Conservation (phyloP, 352 stramenopile genomes). For the Pythium sukuiense region DNA sequence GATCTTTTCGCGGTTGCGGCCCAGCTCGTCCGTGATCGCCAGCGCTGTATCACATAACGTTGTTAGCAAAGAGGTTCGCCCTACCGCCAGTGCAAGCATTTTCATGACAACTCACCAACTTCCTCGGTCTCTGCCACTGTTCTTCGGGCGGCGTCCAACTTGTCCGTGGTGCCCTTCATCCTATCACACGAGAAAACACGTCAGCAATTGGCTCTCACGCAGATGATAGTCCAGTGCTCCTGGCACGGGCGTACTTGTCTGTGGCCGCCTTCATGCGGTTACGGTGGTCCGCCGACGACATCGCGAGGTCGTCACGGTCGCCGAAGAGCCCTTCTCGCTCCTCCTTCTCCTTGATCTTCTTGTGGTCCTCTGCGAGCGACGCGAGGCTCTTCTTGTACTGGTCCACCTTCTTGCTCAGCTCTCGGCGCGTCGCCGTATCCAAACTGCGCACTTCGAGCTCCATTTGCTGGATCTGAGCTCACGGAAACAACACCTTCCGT, state of each 20-base stretch:
- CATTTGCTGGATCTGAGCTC: constrained; percentile 83
- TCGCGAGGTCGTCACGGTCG: constrained; percentile 65
- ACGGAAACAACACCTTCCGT: not conserved
- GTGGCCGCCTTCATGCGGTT: constrained; percentile 79
- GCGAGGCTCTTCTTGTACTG: constrained; percentile 89
- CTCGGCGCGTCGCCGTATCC: constrained; percentile 72
- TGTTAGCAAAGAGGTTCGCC: not conserved
- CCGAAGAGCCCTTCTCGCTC: constrained; percentile 83
- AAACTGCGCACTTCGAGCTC: constrained; percentile 85
- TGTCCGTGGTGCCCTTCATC: constrained; percentile 85
- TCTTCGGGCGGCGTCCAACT: constrained; percentile 72
- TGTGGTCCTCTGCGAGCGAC: constrained; percentile 79
- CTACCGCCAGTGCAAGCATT: not conserved
- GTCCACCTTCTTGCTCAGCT: constrained; percentile 88
- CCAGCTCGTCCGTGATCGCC: constrained; percentile 80
- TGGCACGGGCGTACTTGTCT: constrained; percentile 83
- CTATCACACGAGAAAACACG: constrained; percentile 27
- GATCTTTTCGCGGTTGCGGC: constrained; percentile 86
- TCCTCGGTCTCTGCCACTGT: constrained; percentile 86
- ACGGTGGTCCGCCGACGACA: constrained; percentile 68
- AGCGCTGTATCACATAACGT: constrained; percentile 37
- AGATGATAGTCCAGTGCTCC: no score
- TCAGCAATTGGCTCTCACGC: not conserved
- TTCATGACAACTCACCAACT: constrained; percentile 55
- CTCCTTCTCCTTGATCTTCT: constrained; percentile 80